Conservation (phyloP, 257 asterid species). For the Schizonepeta tenuifolia region DNA sequence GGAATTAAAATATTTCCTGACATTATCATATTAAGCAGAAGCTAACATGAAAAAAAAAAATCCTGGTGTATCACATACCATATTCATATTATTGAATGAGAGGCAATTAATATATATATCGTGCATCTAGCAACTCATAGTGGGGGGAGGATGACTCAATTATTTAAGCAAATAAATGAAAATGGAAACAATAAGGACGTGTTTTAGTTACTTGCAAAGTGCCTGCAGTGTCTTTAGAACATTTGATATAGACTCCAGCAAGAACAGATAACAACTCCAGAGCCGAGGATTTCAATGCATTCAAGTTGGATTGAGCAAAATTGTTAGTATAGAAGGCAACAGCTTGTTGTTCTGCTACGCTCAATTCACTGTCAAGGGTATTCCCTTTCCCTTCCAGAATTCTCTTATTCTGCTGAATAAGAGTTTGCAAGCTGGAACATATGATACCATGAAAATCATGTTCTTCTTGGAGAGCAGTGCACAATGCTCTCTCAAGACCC, state of each 20-base stretch:
- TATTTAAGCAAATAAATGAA: neutral
- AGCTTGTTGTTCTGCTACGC: conserved; percentile 60
- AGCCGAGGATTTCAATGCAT: conserved; percentile 58
- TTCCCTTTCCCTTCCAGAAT: conserved; percentile 59
- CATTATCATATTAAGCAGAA: neutral
- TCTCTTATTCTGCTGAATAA: conserved; percentile 77
- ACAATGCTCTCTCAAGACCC: conserved; percentile 58
- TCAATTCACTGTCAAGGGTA: conserved; percentile 39
- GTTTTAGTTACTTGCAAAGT: conserved; percentile 61
- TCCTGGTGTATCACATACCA: neutral
- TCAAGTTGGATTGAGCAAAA: conserved; percentile 70
- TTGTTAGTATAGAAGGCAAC: conserved; percentile 54
- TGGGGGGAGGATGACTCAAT: neutral
- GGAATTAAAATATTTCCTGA: neutral
- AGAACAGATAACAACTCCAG: conserved; percentile 59
- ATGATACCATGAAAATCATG: conserved; percentile 67
- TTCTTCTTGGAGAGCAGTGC: conserved; percentile 73
- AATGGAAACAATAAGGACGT: neutral
- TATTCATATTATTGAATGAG: conserved; percentile 7
- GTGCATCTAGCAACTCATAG: neutral
- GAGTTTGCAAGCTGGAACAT: conserved; percentile 85
- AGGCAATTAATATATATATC: neutral
- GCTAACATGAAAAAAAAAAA: neutral
- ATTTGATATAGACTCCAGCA: conserved; percentile 54
- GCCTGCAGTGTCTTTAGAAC: conserved; percentile 71